Percentiles rank a stretch among this genome's conserved stretches.
Conservation (phyloP, 108 stramenopile genomes). For the Cyclotella sp. region DNA sequence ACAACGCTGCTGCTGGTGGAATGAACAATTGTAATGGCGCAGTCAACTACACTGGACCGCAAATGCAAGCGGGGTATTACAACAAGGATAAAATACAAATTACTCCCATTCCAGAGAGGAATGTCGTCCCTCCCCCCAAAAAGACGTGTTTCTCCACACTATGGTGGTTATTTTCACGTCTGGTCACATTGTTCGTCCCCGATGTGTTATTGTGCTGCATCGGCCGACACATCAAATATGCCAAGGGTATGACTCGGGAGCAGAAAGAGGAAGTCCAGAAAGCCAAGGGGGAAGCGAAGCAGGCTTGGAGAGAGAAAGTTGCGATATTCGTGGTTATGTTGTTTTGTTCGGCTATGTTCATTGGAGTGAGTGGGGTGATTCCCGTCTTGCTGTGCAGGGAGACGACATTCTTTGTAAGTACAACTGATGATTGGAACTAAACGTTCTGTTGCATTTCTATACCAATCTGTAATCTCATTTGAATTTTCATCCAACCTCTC, state of each 20-base stretch:
- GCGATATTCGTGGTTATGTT: constrained; percentile 56
- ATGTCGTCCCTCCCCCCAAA: constrained; percentile 34
- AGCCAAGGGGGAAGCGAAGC: constrained; percentile 35
- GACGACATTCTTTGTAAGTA: constrained; percentile 41
- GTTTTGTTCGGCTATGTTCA: constrained; percentile 35
- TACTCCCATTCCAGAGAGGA: constrained; percentile 46
- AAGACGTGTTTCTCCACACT: constrained; percentile 16
- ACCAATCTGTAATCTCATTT: background rate
- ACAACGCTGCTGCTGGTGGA: background rate
- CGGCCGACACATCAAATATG: constrained; percentile 8
- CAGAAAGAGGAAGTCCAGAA: constrained; percentile 14
- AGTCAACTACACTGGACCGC: constrained; percentile 24
- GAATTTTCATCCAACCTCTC: background rate
- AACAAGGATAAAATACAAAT: constrained; percentile 47
- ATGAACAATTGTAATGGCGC: background rate
- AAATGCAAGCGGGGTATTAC: constrained; percentile 5
- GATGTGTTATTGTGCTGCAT: constrained; percentile 37
- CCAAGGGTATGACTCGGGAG: constrained; percentile 16
- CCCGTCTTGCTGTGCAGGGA: constrained; percentile 56
- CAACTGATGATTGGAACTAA: background rate
- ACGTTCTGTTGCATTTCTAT: background rate
- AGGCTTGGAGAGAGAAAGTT: constrained; percentile 58
- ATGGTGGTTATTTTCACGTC: constrained; percentile 44
- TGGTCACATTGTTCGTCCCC: constrained; percentile 39
- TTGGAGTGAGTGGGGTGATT: constrained; percentile 56